A percentile compares a stretch with the other conserved stretches of the same genome.
Evolutionary conservation across 1,284 basidiomycete genomes (phyloP).

Genomic region (Apiotrichum sp.): DNA sequence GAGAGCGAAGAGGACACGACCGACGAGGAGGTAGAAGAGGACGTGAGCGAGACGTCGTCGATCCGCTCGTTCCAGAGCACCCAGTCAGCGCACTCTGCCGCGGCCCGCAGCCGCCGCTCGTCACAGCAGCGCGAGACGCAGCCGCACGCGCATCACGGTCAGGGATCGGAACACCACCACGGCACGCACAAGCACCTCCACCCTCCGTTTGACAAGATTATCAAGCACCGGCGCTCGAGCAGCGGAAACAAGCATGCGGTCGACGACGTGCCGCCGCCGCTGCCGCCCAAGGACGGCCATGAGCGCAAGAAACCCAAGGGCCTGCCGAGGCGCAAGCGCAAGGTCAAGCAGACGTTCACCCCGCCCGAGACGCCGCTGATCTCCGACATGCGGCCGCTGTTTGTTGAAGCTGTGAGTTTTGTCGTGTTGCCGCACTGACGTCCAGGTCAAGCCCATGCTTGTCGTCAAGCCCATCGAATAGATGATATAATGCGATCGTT

Average conservation of each 20-base stretch:
- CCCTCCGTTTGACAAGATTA: neutral
- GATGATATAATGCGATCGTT: neutral
- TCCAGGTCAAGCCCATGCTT: conserved; percentile 16
- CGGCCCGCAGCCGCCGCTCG: neutral
- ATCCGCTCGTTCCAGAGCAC: neutral
- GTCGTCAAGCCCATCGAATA: conserved; percentile 19
- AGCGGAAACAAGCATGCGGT: neutral
- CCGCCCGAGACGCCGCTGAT: conserved; percentile 73
- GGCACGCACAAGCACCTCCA: neutral
- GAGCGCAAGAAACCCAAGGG: neutral
- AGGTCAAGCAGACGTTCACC: conserved; percentile 50
- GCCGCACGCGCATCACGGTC: neutral
- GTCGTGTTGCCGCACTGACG: conserved; percentile 26
- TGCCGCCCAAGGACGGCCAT: conserved; percentile 4
- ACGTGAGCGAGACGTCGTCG: conserved; percentile 32
- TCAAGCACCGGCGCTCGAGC: neutral
- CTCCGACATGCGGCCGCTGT: conserved; percentile 71
- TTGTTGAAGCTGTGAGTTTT: conserved; percentile 70
- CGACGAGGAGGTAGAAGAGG: conserved; percentile 43
- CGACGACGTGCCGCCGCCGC: conserved; percentile 4
- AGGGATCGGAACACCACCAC: neutral
- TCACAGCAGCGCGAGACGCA: neutral
- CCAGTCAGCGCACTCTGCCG: too few relatives aligned
- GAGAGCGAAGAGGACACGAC: conserved; percentile 56
- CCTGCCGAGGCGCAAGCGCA: conserved; percentile 1